Evolutionary conservation across 192 early-diverging fungal species (phyloP).

Genomic region (Dissophora globulifera): DNA sequence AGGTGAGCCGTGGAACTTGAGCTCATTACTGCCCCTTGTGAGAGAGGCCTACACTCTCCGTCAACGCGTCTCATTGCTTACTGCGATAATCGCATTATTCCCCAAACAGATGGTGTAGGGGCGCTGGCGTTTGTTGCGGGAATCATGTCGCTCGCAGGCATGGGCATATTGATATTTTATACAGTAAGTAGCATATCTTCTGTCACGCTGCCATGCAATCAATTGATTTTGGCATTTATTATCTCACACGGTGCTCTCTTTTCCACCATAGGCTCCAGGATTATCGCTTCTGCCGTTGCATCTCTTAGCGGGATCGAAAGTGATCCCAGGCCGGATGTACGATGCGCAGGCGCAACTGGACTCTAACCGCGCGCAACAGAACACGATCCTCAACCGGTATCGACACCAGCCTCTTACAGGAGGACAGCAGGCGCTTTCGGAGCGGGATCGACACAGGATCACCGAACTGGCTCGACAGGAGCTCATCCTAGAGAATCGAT

Average conservation of each 20-base stretch:
- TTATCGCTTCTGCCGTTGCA: conserved; percentile 37
- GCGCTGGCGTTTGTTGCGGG: conserved; percentile 61
- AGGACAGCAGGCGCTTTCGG: conserved; percentile 11
- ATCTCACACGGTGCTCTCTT: background rate
- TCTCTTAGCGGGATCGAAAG: conserved; percentile 22
- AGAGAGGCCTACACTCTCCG: too few relatives aligned
- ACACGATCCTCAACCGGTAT: conserved; percentile 26
- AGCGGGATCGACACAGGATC: conserved; percentile 19
- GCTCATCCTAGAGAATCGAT: conserved; percentile 21
- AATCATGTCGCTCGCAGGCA: conserved; percentile 58
- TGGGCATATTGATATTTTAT: conserved; percentile 63
- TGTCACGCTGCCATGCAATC: background rate
- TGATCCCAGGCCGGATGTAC: conserved; percentile 4
- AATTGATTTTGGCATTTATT: background rate
- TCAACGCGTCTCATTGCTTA: too few relatives aligned
- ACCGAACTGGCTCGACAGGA: conserved; percentile 28
- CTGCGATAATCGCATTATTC: too few relatives aligned
- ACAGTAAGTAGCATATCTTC: conserved; percentile 52
- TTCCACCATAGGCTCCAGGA: conserved; percentile 30
- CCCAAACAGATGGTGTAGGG: conserved; percentile 7
- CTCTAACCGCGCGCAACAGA: conserved; percentile 22
- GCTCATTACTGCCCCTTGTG: background rate
- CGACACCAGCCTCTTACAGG: background rate
- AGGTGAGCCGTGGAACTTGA: too few relatives aligned
- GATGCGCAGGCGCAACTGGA: conserved; percentile 16